phyloP scores from a whole-genome alignment of 2,329 filamentous ascomycete genomes.

The Stachybotrys chartarum region DNA sequence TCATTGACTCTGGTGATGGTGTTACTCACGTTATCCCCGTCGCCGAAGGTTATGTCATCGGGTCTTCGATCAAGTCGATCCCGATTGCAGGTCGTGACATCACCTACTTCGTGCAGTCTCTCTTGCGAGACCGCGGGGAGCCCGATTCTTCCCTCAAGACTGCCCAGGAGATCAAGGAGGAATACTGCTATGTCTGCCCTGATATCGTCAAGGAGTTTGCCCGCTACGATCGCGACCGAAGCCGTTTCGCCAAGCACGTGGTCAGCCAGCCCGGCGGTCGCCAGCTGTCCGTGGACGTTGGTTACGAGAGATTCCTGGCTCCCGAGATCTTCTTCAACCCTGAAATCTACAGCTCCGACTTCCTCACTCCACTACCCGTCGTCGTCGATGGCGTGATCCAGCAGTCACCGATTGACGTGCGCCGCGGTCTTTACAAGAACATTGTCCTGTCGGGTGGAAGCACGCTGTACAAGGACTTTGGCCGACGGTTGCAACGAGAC shows the following conservation, averaged over 20 bases:
- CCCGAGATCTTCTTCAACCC: conserved; percentile 99
- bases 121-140: conserved; percentile 92
- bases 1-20: conserved; percentile 97
- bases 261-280: conserved; percentile 82
- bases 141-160: conserved; percentile 96
- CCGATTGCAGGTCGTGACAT: conserved; percentile 97
- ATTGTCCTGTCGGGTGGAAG: conserved; percentile 97
- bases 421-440: conserved; percentile 97
- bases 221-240: conserved; percentile 87
- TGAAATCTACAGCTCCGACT: conserved; percentile 98
- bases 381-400: conserved; percentile 98
- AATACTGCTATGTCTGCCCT: conserved; percentile 96
- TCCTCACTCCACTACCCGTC: conserved; percentile 86
- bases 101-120: conserved; percentile 95
- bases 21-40: conserved; percentile 99
- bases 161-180: conserved; percentile 96
- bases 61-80: conserved; percentile 98
- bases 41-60: conserved; percentile 97
- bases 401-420: conserved; percentile 94
- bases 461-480: conserved; percentile 98
- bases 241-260: conserved; percentile 83
- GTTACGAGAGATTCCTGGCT: conserved; percentile 95
- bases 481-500: conserved; percentile 88
- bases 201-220: conserved; percentile 99
- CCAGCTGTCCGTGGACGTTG: conserved; percentile 80